A percentile compares a stretch with the other conserved stretches of the same genome.
These are phyloP conservation scores for Akanthomyces muscarius DNA, from an alignment of 2,329 filamentous ascomycete species.

Conservation along the genomic window DNA sequence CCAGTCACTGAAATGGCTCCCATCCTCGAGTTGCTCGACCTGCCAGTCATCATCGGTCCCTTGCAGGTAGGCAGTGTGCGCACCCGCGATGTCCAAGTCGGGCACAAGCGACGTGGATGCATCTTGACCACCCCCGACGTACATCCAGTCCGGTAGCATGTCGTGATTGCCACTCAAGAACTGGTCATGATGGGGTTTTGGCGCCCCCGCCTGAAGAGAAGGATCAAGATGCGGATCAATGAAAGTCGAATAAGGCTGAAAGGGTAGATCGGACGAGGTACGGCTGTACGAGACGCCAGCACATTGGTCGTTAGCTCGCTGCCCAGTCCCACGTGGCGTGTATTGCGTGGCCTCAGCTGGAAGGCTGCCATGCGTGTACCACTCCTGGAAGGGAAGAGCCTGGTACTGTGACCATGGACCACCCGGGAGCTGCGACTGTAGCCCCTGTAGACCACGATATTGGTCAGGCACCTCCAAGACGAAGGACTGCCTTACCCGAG, in stretches of 20 bases:
- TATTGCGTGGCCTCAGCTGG: not conserved
- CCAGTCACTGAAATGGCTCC: slow-evolving; percentile 31
- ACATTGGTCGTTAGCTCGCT: not conserved
- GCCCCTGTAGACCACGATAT: not conserved
- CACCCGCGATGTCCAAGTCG: slow-evolving; percentile 17
- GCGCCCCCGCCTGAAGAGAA: not conserved
- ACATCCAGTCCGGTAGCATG: not conserved
- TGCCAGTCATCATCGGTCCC: slow-evolving; percentile 34
- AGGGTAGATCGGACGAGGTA: not conserved
- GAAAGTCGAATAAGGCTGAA: slow-evolving; percentile 1
- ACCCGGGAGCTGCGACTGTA: not conserved
- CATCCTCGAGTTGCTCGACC: slow-evolving; percentile 31
- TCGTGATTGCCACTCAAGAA: slow-evolving; percentile 1
- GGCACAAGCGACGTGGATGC: slow-evolving; percentile 15
- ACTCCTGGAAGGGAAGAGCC: not conserved
- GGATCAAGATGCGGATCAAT: slow-evolving; percentile 10
- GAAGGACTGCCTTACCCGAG: slow-evolving; percentile 8
- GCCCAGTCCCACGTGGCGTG: not conserved
- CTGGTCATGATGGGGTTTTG: not conserved
- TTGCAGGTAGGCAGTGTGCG: slow-evolving; percentile 30
- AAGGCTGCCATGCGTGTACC: not conserved
- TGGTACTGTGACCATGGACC: not conserved
- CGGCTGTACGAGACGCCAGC: not conserved
- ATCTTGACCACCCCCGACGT: not conserved
- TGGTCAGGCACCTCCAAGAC: not conserved